phyloP scores from a whole-genome alignment of 2,329 filamentous ascomycete species.

The Madurella mycetomatis region DNA sequence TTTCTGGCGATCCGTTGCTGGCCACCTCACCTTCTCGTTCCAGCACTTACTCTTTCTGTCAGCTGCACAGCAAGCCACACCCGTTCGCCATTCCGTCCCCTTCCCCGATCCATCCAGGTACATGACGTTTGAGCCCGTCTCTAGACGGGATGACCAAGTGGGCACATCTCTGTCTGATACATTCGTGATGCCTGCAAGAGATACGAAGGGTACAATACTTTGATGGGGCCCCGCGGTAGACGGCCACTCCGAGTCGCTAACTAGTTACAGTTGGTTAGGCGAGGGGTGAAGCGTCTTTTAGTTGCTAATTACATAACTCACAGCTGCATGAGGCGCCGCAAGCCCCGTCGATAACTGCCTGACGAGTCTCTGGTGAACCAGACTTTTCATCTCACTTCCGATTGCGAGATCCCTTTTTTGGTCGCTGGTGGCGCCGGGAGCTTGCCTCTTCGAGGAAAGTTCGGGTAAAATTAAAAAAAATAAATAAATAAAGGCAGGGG shows the following conservation, averaged over 20 bases:
- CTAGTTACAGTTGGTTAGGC: too few species aligned
- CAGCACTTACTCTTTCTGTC: constrained; percentile 1
- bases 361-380: background rate
- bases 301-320: too few species aligned
- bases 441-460: constrained; percentile 24
- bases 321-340: constrained; percentile 8
- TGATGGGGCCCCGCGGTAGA: too few species aligned
- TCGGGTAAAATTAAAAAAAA: constrained; percentile 17
- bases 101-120: constrained; percentile 13
- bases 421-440: constrained; percentile 13
- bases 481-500: constrained; percentile 2
- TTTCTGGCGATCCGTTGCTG: constrained; percentile 5
- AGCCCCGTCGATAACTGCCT: constrained; percentile 15
- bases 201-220: too few species aligned
- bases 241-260: too few species aligned
- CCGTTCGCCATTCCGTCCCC: constrained; percentile 8
- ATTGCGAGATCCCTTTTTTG: constrained; percentile 7
- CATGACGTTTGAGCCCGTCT: constrained; percentile 5
- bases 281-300: too few species aligned
- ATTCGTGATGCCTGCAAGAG: too few species aligned
- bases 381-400: constrained; percentile 7
- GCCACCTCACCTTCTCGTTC: constrained; percentile 1
- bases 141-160: background rate
- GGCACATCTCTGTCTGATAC: background rate
- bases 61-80: constrained; percentile 8